phyloP scores from a whole-genome alignment of 1,284 basidiomycete species.

The Pyrrhoderma noxium region DNA sequence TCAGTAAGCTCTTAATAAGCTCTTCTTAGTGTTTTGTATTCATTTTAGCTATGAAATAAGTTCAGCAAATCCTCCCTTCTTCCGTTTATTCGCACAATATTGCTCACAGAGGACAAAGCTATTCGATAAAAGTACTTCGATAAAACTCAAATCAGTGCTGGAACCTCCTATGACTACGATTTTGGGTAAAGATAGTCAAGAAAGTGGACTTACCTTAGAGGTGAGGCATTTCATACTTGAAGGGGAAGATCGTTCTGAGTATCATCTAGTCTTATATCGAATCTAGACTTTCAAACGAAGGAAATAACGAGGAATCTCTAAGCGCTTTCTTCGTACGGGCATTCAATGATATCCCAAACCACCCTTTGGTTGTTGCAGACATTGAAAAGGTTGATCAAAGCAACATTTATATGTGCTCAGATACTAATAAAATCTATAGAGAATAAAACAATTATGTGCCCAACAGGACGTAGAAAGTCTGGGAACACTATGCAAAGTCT shows the following conservation, averaged over 20 bases:
- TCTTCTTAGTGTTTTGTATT: background rate
- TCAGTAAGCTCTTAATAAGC: constrained; percentile 2
- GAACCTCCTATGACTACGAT: constrained; percentile 8
- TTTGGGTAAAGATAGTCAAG: constrained; percentile 8
- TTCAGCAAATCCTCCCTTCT: constrained; percentile 6
- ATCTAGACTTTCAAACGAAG: constrained; percentile 50
- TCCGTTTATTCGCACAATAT: constrained; percentile 13
- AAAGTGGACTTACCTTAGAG: constrained; percentile 4
- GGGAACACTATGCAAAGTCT: constrained; percentile 55
- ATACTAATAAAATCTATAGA: constrained; percentile 31
- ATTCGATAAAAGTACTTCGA: constrained; percentile 4
- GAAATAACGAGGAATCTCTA: constrained; percentile 41
- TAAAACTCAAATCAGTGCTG: background rate
- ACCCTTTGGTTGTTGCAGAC: constrained; percentile 48
- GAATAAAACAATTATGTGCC: constrained; percentile 42
- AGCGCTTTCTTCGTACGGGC: constrained; percentile 44
- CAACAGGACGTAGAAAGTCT: constrained; percentile 51
- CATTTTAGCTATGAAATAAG: background rate
- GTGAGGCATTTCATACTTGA: background rate
- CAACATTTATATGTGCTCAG: background rate
- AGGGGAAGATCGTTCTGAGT: background rate
- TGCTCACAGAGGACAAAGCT: constrained; percentile 10
- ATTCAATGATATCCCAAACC: constrained; percentile 53
- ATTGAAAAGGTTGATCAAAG: constrained; percentile 46
- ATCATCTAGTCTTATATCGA: constrained; percentile 48